Percentiles rank a stretch among this genome's conserved stretches.
Evolutionary conservation across 2,329 filamentous ascomycete species (phyloP).

Genomic region (Nannizziopsis arthrosporioides): DNA sequence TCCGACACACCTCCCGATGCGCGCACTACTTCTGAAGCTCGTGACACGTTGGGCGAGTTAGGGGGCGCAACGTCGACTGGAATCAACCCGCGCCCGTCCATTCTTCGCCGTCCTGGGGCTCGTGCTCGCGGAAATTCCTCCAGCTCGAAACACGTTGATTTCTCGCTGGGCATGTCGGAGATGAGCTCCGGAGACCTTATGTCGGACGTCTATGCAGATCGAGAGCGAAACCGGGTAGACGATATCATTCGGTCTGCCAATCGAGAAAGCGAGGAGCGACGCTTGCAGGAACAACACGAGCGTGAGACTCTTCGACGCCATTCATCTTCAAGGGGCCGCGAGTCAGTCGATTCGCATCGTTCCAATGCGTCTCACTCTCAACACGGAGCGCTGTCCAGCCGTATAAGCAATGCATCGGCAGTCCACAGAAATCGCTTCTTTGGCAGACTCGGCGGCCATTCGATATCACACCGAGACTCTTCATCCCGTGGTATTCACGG

Average conservation of each 20-base stretch:
- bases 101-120: slow-evolving; percentile 38
- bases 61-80: slow-evolving; percentile 35
- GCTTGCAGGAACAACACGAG: slow-evolving; percentile 23
- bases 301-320: slow-evolving; percentile 9
- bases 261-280: slow-evolving; percentile 30
- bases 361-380: slow-evolving; percentile 16
- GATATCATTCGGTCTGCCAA: slow-evolving; percentile 30
- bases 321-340: slow-evolving; percentile 18
- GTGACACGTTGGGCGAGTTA: slow-evolving; percentile 21
- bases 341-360: slow-evolving; percentile 17
- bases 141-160: slow-evolving; percentile 53
- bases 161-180: slow-evolving; percentile 55
- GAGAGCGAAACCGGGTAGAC: slow-evolving; percentile 32
- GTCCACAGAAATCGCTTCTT: slow-evolving; percentile 53
- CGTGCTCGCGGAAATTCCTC: slow-evolving; percentile 47
- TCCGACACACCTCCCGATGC: slow-evolving; percentile 25
- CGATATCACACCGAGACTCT: slow-evolving; percentile 5
- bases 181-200: slow-evolving; percentile 47
- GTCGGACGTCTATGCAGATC: slow-evolving; percentile 55
- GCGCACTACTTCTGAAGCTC: slow-evolving; percentile 22
- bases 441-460: slow-evolving; percentile 33
- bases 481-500: slow-evolving; percentile 13
- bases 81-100: slow-evolving; percentile 35
- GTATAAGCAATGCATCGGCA: slow-evolving; percentile 25
- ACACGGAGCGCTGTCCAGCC: slow-evolving; percentile 1